A percentile compares a stretch with the other conserved stretches of the same genome.
Conservation (phyloP, 768 basidiomycete genomes). For the Boletus huronensis region DNA sequence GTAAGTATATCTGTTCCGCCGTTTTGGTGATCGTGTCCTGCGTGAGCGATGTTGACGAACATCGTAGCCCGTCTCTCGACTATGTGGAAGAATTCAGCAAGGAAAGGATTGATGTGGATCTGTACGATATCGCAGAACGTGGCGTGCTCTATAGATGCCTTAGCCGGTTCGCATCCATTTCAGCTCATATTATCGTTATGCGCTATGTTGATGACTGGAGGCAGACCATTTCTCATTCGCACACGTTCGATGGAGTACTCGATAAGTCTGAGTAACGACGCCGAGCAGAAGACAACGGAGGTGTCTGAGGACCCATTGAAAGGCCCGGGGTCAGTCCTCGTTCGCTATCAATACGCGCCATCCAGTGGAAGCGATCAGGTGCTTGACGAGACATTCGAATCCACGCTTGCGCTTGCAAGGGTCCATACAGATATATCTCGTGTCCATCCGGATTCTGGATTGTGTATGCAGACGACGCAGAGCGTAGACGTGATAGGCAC, state of each 20-base stretch:
- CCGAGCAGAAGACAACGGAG: not conserved
- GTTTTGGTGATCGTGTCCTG: not conserved
- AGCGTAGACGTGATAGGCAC: not conserved
- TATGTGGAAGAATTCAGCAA: not conserved
- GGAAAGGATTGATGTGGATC: not conserved
- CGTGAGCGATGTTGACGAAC: not conserved
- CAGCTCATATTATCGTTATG: too few relatives aligned
- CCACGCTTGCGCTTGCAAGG: not conserved
- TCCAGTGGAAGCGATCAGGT: not conserved
- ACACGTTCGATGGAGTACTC: not conserved
- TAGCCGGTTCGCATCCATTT: conserved; percentile 7
- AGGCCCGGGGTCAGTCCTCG: not conserved
- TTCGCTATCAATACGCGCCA: not conserved
- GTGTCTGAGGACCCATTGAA: not conserved
- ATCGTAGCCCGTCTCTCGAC: conserved; percentile 5
- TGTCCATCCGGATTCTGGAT: not conserved
- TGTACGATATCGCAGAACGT: conserved; percentile 5
- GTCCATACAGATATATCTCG: not conserved
- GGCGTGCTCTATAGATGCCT: not conserved
- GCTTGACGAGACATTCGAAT: not conserved
- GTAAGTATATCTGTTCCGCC: not conserved
- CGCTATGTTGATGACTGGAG: not conserved
- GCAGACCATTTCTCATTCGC: not conserved
- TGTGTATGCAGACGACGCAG: not conserved
- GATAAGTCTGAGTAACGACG: not conserved